A percentile compares a stretch with the other conserved stretches of the same genome.
Conservation (phyloP, 352 stramenopile genomes). For the Pythium plurisporium region DNA sequence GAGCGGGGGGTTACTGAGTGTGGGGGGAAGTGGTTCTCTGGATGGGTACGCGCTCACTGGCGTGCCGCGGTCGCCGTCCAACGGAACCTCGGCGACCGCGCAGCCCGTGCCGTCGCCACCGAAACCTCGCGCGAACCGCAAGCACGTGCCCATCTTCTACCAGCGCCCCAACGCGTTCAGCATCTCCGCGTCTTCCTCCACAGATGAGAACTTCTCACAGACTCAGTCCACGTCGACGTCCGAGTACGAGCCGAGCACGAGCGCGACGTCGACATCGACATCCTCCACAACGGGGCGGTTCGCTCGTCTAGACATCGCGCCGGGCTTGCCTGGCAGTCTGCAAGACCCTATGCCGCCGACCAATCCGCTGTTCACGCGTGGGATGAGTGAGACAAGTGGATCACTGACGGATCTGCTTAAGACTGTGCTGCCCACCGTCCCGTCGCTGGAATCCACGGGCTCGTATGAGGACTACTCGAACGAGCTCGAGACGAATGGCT, state of each 20-base stretch:
- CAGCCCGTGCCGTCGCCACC: slow-evolving; percentile 39
- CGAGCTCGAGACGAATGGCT: slow-evolving; percentile 8
- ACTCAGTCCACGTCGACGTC: slow-evolving; percentile 38
- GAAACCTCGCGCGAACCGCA: slow-evolving; percentile 73
- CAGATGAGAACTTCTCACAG: slow-evolving; percentile 30
- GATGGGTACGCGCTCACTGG: slow-evolving; percentile 2
- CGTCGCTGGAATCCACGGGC: background rate
- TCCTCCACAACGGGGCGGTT: slow-evolving; percentile 28
- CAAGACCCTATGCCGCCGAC: slow-evolving; percentile 23
- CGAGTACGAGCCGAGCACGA: slow-evolving; percentile 15
- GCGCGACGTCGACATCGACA: slow-evolving; percentile 22
- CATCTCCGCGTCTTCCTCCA: slow-evolving; percentile 28
- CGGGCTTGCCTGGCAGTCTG: slow-evolving; percentile 13
- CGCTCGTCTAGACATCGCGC: slow-evolving; percentile 19
- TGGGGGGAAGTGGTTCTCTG: background rate
- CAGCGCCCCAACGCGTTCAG: slow-evolving; percentile 35
- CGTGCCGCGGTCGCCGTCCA: slow-evolving; percentile 2
- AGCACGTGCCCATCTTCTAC: slow-evolving; percentile 84
- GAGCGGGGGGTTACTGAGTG: background rate
- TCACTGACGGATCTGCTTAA: slow-evolving; percentile 44
- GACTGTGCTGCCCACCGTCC: slow-evolving; percentile 7
- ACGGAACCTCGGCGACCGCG: background rate
- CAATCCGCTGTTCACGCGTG: slow-evolving; percentile 58
- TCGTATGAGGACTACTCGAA: slow-evolving; percentile 16
- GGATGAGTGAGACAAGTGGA: slow-evolving; percentile 46